A percentile compares a stretch with the other conserved stretches of the same genome.
Evolutionary conservation across 2,329 filamentous ascomycete species (phyloP).

Genomic region (Alternaria sp.): DNA sequence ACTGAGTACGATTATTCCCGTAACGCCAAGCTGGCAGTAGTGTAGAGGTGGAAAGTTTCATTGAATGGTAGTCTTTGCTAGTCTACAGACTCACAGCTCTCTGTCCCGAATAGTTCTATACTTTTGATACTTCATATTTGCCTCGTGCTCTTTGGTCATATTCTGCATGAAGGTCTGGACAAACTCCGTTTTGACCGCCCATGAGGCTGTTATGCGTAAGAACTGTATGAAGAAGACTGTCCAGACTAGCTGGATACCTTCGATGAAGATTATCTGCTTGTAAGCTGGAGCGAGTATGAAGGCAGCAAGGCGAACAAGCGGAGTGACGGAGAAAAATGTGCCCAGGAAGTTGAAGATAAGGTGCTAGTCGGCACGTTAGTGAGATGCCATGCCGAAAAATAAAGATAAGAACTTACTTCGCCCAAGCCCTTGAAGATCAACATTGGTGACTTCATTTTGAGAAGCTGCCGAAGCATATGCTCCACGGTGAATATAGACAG

Average conservation of each 20-base stretch:
- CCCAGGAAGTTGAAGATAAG: neutral
- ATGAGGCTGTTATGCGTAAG: conserved; percentile 6
- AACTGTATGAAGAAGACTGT: conserved; percentile 7
- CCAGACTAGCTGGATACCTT: conserved; percentile 4
- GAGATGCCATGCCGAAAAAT: neutral
- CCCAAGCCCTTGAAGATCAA: neutral
- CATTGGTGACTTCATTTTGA: conserved; percentile 6
- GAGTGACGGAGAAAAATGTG: conserved; percentile 2
- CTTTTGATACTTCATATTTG: neutral
- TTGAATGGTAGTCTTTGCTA: neutral
- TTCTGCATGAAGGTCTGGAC: conserved; percentile 10
- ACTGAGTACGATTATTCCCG: neutral
- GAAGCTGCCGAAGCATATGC: conserved; percentile 3
- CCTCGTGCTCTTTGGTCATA: neutral
- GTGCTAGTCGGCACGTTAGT: conserved; percentile 1
- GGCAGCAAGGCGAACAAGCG: conserved; percentile 8
- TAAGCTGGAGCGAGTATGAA: conserved; percentile 19
- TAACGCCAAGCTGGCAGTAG: neutral
- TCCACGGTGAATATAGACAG: neutral
- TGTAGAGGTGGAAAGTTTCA: neutral
- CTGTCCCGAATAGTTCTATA: neutral
- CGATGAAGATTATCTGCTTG: conserved; percentile 21
- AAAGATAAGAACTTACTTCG: conserved; percentile 5
- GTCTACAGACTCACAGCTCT: neutral
- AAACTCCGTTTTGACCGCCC: conserved; percentile 17